Evolutionary conservation across 2,329 filamentous ascomycete species (phyloP), one percentile per base, ranked within the genome.

Genomic region (Xylariaceae sp.): DNA sequence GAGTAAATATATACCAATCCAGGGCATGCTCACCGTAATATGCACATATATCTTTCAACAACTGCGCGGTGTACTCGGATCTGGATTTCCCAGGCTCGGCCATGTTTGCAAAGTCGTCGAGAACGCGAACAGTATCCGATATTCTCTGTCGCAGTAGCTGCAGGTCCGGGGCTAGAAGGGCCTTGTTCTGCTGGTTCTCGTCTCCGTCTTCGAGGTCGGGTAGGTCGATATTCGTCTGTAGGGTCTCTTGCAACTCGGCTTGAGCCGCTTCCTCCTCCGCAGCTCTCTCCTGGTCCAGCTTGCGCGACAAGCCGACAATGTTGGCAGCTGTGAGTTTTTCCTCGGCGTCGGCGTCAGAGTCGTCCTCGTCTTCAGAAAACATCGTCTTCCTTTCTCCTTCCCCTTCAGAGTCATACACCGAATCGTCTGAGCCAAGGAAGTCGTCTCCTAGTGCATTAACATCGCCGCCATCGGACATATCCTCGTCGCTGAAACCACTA

Each of bases 291-390:
- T 77, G 71, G 60, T 98, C 90, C 41, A 98, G 66, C 62, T 88
- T 90, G 53, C 81, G 75, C 39, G 90, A 89, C 40, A 98, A 69
- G 42, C 92, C 92, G 54, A 84, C 92, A 47, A 98, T 97, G 63
- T 98, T 98, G 47, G 92, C 92, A 2, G 89, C 89, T 36, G 88
- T 98, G 51, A 98, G 74, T 60, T 82, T 83, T 66, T 96, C 89
- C 65, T 95, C 88, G 4, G 80, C 83, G 53, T 94, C 88, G 1
- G 85, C 89, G 36, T 88, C 83, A 49, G 44, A 47, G 18, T 49
- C 46, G 28, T 90, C 86, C 53, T 94, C 88, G 57, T 97, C 90
- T 49, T 97, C 92, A 0, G 92, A 97, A 71, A 94, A 98, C 71
- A 95, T 87, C 49, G 82, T 78, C 54, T 74, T 59, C 64, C 72